These are phyloP conservation scores for Populus alba DNA, from an alignment of 345 rosid genomes.

Conservation along the genomic window DNA sequence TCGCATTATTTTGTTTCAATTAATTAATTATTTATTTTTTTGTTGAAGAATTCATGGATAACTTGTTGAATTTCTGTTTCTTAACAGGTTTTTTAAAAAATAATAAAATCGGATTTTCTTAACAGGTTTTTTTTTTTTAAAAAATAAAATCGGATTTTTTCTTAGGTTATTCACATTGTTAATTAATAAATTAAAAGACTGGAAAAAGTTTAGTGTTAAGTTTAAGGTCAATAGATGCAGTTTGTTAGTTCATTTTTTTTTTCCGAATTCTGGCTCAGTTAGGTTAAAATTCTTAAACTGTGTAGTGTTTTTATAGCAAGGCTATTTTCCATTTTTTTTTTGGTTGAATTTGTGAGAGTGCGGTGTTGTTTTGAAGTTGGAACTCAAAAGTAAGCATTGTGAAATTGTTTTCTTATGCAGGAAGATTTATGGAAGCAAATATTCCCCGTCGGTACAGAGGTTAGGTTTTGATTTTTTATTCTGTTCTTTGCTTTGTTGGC, in stretches of 20 bases:
- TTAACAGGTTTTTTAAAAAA: background rate
- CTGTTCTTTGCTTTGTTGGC: background rate
- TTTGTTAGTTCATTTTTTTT: background rate
- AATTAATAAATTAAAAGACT: background rate
- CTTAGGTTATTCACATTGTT: background rate
- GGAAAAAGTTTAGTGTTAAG: background rate
- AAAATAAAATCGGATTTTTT: background rate
- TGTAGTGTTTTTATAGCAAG: background rate
- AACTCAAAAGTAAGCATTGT: background rate
- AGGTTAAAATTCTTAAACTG: background rate
- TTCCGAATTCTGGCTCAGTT: background rate
- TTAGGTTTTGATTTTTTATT: constrained; percentile 23
- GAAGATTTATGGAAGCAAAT: constrained; percentile 84
- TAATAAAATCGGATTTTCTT: background rate
- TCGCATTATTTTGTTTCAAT: background rate
- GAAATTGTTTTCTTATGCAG: constrained; percentile 37
- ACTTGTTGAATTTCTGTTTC: background rate
- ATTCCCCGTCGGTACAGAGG: constrained; percentile 97
- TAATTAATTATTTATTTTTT: background rate
- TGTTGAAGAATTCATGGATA: background rate
- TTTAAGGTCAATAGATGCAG: background rate
- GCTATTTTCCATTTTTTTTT: background rate
- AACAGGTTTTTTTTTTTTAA: background rate
- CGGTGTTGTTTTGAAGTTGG: background rate
- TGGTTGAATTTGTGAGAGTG: background rate